phyloP scores from a whole-genome alignment of 192 early-diverging fungal genomes.

The Chytriomyces sp. region DNA sequence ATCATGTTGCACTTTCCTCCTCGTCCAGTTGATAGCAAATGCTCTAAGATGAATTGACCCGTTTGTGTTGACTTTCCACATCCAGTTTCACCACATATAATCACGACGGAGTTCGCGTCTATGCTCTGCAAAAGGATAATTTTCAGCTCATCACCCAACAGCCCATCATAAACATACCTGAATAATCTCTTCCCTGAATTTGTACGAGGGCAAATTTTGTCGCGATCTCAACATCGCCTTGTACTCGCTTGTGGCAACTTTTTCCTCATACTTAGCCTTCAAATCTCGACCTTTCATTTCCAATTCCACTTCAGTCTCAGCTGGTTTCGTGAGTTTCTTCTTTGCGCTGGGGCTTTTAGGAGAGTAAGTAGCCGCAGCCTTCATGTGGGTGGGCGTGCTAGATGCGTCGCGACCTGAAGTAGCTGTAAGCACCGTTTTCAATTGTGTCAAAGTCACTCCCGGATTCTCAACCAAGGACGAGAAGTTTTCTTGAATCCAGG shows the following conservation, averaged over 20 bases:
- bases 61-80: constrained; percentile 45
- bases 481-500: constrained; percentile 41
- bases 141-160: not conserved
- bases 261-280: constrained; percentile 11
- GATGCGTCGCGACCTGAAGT: not conserved
- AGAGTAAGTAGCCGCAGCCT: not conserved
- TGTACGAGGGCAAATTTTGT: constrained; percentile 63
- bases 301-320: constrained; percentile 2
- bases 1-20: constrained; percentile 59
- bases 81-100: constrained; percentile 80
- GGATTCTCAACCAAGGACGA: constrained; percentile 26
- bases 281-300: not conserved
- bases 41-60: constrained; percentile 74
- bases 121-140: constrained; percentile 15
- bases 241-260: constrained; percentile 17
- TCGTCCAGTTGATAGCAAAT: constrained; percentile 38
- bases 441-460: constrained; percentile 10
- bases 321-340: not conserved
- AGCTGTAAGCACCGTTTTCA: not conserved
- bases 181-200: constrained; percentile 59
- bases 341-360: too few species aligned
- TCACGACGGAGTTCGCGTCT: constrained; percentile 56
- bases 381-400: not conserved
- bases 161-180: constrained; percentile 1
- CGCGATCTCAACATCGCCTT: constrained; percentile 45